Conservation (phyloP, 345 rosid genomes). For the Citrus cavaleriei region DNA sequence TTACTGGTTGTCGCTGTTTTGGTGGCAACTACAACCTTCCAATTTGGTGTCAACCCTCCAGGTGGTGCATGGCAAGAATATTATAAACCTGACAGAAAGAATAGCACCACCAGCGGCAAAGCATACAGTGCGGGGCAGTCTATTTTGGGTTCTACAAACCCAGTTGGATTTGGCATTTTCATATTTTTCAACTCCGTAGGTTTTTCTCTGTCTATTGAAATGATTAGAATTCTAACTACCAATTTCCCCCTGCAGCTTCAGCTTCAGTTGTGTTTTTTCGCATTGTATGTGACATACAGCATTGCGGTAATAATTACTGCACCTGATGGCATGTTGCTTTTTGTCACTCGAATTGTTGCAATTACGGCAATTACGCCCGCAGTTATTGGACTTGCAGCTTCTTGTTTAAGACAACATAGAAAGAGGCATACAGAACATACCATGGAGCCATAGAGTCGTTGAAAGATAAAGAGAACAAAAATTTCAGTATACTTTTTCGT, state of each 20-base stretch:
- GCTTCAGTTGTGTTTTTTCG: conserved; percentile 40
- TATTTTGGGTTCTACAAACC: conserved; percentile 25
- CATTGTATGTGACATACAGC: conserved; percentile 35
- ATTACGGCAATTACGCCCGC: conserved; percentile 23
- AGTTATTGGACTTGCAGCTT: neutral
- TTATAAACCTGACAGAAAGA: conserved; percentile 1
- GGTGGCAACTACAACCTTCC: conserved; percentile 47
- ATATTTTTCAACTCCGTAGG: conserved; percentile 50
- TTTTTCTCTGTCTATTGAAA: conserved; percentile 37
- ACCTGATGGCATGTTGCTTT: conserved; percentile 19
- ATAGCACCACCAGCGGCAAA: conserved; percentile 10
- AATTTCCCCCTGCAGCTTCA: conserved; percentile 49
- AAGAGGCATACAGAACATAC: neutral
- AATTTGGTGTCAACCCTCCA: conserved; percentile 55
- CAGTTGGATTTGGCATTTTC: conserved; percentile 23
- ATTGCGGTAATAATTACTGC: conserved; percentile 27
- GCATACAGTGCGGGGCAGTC: conserved; percentile 35
- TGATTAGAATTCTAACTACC: conserved; percentile 37
- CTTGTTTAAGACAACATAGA: neutral
- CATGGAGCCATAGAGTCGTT: neutral
- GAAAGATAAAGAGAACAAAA: neutral
- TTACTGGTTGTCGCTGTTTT: conserved; percentile 45
- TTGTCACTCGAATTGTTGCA: conserved; percentile 18
- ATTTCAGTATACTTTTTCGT: neutral
- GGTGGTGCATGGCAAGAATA: conserved; percentile 58